phyloP scores from a whole-genome alignment of 495 filamentous ascomycete species.

The Copromyces sp. region DNA sequence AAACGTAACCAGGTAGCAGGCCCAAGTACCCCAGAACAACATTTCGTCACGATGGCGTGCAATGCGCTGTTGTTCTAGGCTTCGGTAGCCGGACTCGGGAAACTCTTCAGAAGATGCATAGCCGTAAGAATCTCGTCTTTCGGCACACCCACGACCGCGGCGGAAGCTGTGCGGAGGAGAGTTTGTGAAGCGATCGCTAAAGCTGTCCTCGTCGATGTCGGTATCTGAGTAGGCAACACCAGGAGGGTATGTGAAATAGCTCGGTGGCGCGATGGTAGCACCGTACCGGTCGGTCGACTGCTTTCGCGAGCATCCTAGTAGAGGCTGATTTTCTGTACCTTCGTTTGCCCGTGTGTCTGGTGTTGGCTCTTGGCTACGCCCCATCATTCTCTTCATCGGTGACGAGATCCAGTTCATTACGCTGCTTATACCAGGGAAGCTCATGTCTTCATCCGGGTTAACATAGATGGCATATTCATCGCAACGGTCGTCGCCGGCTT shows the following conservation, averaged over 20 bases:
- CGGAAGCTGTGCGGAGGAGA: constrained; percentile 6
- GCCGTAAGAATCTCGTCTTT: constrained; percentile 13
- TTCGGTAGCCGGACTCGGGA: constrained; percentile 28
- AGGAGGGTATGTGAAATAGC: constrained; percentile 12
- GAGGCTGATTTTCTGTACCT: constrained; percentile 22
- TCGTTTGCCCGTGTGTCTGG: not conserved
- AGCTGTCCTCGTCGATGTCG: constrained; percentile 17
- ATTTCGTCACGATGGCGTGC: constrained; percentile 33
- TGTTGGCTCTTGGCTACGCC: constrained; percentile 1
- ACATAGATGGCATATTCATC: constrained; percentile 46
- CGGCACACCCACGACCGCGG: constrained; percentile 15
- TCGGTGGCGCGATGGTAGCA: not conserved
- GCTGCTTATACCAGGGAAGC: constrained; percentile 38
- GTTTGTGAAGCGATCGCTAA: constrained; percentile 14
- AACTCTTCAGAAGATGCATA: constrained; percentile 25
- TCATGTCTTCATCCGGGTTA: constrained; percentile 37
- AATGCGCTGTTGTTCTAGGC: constrained; percentile 29
- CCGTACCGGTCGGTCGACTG: not conserved
- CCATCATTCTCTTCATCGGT: constrained; percentile 34
- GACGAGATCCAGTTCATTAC: constrained; percentile 31
- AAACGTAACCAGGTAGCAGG: constrained; percentile 35
- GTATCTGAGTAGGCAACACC: constrained; percentile 15
- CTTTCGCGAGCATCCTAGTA: constrained; percentile 17
- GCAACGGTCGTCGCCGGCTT: constrained; percentile 33
- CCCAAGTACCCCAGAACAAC: constrained; percentile 34